Evolutionary conservation across 768 basidiomycete species (phyloP).

Genomic region (Coprinellus micaceus): DNA sequence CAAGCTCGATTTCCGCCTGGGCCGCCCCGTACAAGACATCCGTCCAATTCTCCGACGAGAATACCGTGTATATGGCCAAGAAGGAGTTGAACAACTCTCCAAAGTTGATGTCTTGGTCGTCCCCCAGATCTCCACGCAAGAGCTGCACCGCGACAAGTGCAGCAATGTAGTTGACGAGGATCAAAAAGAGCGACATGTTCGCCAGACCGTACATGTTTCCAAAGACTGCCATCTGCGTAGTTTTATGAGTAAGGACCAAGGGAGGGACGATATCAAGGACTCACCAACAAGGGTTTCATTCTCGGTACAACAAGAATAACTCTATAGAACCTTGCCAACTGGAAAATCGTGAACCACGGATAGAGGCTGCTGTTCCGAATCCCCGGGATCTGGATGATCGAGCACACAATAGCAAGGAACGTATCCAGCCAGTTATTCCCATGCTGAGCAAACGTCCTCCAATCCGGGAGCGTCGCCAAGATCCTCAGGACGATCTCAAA

Average conservation of each 20-base stretch:
- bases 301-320: constrained; percentile 87
- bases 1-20: constrained; percentile 53
- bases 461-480: constrained; percentile 69
- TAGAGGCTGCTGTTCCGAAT: constrained; percentile 65
- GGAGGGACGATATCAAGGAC: neutral
- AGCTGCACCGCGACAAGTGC: constrained; percentile 83
- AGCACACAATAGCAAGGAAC: constrained; percentile 68
- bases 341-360: constrained; percentile 88
- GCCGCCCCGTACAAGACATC: constrained; percentile 62
- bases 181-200: constrained; percentile 90
- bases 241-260: neutral
- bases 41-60: constrained; percentile 96
- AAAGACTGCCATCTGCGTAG: constrained; percentile 72
- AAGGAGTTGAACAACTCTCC: constrained; percentile 82
- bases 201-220: constrained; percentile 87
- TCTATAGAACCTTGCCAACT: constrained; percentile 83
- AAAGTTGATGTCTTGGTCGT: constrained; percentile 61
- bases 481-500: constrained; percentile 81
- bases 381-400: constrained; percentile 79
- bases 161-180: constrained; percentile 82
- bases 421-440: constrained; percentile 75
- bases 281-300: constrained; percentile 84
- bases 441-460: constrained; percentile 69
- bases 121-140: constrained; percentile 73
- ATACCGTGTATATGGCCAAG: constrained; percentile 82